phyloP scores from a whole-genome alignment of 257 asterid species.

The Salvia rosmarinus region DNA sequence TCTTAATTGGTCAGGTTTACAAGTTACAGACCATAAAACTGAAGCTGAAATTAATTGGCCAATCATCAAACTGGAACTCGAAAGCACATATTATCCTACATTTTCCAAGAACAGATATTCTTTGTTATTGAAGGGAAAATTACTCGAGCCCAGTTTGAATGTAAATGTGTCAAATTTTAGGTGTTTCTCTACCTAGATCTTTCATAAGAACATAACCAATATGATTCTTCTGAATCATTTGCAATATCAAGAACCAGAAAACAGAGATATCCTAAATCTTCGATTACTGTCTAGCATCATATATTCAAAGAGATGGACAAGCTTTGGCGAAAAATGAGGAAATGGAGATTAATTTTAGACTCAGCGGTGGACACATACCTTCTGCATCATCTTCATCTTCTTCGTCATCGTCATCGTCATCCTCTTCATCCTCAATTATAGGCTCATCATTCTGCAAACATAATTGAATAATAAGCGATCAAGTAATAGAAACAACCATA shows the following conservation, averaged over 20 bases:
- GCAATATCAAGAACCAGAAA: background rate
- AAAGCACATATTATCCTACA: background rate
- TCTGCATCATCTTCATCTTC: conserved; percentile 50
- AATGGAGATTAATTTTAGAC: background rate
- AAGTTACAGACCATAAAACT: background rate
- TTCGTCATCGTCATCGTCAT: conserved; percentile 50
- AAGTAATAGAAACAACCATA: background rate
- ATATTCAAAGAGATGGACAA: background rate
- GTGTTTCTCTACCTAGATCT: conserved; percentile 5
- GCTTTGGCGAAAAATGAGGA: background rate
- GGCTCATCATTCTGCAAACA: conserved; percentile 50
- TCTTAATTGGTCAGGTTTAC: background rate
- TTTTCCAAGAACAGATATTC: background rate
- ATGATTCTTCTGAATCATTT: background rate
- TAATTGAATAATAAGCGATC: conserved; percentile 5
- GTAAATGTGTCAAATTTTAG: background rate
- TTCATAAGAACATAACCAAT: conserved; percentile 8
- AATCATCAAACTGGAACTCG: background rate
- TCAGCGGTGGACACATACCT: conserved; percentile 36
- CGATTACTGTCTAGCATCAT: background rate
- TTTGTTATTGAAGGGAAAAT: background rate
- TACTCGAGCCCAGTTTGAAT: background rate
- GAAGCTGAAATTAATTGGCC: background rate
- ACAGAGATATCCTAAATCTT: background rate
- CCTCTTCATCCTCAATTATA: conserved; percentile 48